These are phyloP conservation scores for Phytophthora uliginosa DNA, from an alignment of 352 stramenopile genomes.

Conservation along the genomic window DNA sequence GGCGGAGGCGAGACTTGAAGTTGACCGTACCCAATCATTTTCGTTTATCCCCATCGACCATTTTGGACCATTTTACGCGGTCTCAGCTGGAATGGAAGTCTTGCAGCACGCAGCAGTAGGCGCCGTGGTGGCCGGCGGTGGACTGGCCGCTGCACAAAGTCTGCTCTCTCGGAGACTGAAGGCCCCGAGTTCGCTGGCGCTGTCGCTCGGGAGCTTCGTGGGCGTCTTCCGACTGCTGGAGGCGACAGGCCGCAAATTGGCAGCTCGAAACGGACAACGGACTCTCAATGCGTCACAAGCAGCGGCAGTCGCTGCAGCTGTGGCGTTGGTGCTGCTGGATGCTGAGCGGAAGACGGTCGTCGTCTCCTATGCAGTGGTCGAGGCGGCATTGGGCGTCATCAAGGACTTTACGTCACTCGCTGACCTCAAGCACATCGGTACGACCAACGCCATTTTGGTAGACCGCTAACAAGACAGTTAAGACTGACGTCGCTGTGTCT, in stretches of 20 bases:
- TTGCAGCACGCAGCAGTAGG: constrained; percentile 52
- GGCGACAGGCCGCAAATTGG: constrained; percentile 30
- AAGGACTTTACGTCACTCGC: constrained; percentile 41
- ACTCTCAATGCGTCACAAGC: constrained; percentile 42
- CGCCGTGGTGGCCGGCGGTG: constrained; percentile 43
- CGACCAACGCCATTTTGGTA: background rate
- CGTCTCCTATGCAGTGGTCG: constrained; percentile 61
- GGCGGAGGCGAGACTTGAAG: too few relatives aligned
- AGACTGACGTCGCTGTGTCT: background rate
- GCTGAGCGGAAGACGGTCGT: constrained; percentile 55
- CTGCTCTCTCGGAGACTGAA: constrained; percentile 51
- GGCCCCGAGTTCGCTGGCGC: constrained; percentile 54
- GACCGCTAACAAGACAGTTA: background rate
- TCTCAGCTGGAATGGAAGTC: constrained; percentile 39
- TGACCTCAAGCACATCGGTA: constrained; percentile 64
- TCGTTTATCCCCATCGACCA: constrained; percentile 9
- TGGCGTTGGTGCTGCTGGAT: constrained; percentile 59
- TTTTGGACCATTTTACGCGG: constrained; percentile 4
- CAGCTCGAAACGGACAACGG: constrained; percentile 18
- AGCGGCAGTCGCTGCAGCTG: constrained; percentile 40
- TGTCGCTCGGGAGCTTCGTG: constrained; percentile 66
- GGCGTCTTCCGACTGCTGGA: constrained; percentile 71
- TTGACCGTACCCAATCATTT: constrained; percentile 18
- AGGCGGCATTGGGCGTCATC: constrained; percentile 52
- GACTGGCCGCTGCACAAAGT: constrained; percentile 44